Conservation (phyloP, 257 asterid genomes). For the Solanum pinnatisectum region DNA sequence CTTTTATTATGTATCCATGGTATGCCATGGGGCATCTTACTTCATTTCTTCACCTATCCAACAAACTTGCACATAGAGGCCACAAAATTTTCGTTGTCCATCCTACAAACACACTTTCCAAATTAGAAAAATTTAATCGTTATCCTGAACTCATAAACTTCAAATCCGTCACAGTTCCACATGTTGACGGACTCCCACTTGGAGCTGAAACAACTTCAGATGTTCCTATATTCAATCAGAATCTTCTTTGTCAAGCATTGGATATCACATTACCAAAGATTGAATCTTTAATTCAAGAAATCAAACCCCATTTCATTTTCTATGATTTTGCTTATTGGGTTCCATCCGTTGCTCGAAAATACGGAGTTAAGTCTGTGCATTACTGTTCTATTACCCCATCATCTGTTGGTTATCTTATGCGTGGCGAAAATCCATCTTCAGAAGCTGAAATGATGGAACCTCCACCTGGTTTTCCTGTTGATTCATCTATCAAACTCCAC, state of each 20-base stretch:
- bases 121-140: slow-evolving; percentile 22
- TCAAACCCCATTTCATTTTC: slow-evolving; percentile 7
- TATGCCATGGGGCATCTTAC: slow-evolving; percentile 56
- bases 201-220: slow-evolving; percentile 43
- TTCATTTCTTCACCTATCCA: slow-evolving; percentile 40
- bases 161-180: slow-evolving; percentile 26
- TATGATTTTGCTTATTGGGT: slow-evolving; percentile 15
- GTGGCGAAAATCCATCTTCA: background rate
- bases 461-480: slow-evolving; percentile 23
- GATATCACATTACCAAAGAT: slow-evolving; percentile 21
- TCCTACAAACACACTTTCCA: slow-evolving; percentile 25
- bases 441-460: slow-evolving; percentile 19
- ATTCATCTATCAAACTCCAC: slow-evolving; percentile 17
- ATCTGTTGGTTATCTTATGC: slow-evolving; percentile 22
- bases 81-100: slow-evolving; percentile 31
- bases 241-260: slow-evolving; percentile 35
- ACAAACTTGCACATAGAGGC: slow-evolving; percentile 42
- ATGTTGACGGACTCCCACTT: slow-evolving; percentile 28
- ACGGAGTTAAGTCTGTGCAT: slow-evolving; percentile 19
- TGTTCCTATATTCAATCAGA: slow-evolving; percentile 24
- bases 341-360: slow-evolving; percentile 8
- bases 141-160: slow-evolving; percentile 20
- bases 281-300: background rate
- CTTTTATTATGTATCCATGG: slow-evolving; percentile 48
- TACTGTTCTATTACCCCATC: slow-evolving; percentile 31